Evolutionary conservation across 1,139 yeast genomes (phyloP).

Genomic region (Dujonia santamariae): DNA sequence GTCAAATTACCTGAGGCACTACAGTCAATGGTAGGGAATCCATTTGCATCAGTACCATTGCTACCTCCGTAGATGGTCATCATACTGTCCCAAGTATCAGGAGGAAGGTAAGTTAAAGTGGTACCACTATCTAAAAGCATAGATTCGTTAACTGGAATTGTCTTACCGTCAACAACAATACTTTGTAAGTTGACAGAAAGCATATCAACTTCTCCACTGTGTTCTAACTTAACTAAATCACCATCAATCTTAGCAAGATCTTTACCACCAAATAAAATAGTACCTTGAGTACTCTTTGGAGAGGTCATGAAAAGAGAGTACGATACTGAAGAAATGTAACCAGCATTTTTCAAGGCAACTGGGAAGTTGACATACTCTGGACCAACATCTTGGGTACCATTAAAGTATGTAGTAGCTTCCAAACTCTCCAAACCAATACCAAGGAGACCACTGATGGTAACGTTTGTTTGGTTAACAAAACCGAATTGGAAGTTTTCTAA

Average conservation of each 20-base stretch:
- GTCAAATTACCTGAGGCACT: conserved; percentile 3
- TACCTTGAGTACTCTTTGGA: conserved; percentile 15
- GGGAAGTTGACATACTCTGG: conserved; percentile 24
- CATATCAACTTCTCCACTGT: conserved; percentile 15
- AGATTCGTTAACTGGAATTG: background rate
- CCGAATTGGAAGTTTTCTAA: conserved; percentile 15
- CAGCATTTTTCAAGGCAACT: conserved; percentile 21
- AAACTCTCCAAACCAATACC: conserved; percentile 43
- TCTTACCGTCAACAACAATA: conserved; percentile 1
- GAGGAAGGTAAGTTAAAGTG: conserved; percentile 27
- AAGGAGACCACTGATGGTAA: conserved; percentile 13
- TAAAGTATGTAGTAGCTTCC: conserved; percentile 23
- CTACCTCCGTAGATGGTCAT: conserved; percentile 11
- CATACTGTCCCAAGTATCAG: conserved; percentile 15
- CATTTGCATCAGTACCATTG: background rate
- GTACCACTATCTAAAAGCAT: conserved; percentile 21
- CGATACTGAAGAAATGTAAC: conserved; percentile 24
- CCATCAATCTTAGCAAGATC: conserved; percentile 17
- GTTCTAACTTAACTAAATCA: conserved; percentile 12
- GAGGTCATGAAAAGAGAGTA: conserved; percentile 33
- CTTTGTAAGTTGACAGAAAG: conserved; percentile 4
- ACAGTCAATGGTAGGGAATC: background rate
- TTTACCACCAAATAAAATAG: conserved; percentile 20
- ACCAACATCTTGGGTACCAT: conserved; percentile 9
- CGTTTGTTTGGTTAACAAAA: conserved; percentile 10